phyloP scores from a whole-genome alignment of 331 rosid species.

The Acacia concinna region DNA sequence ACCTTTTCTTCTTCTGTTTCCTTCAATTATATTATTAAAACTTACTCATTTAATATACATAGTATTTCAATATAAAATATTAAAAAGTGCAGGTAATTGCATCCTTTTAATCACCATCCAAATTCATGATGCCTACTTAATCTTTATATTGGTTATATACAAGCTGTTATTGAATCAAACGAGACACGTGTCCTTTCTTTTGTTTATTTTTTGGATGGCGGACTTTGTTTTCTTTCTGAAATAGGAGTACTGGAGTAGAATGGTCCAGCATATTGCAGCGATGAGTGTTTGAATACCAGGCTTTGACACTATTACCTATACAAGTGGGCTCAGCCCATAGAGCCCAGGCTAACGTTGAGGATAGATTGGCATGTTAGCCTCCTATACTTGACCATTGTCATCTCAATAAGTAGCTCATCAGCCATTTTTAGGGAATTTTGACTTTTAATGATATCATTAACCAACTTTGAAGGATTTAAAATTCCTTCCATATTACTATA shows the following conservation, averaged over 20 bases:
- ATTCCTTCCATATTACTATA: too few species aligned
- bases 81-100: neutral
- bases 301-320: neutral
- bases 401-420: neutral
- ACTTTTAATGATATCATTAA: neutral
- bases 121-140: too few species aligned
- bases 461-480: neutral
- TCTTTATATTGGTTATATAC: too few species aligned
- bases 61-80: neutral
- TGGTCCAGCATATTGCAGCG: neutral
- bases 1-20: too few species aligned
- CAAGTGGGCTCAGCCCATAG: neutral
- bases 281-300: neutral
- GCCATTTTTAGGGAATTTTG: neutral
- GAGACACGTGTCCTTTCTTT: too few species aligned
- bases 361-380: neutral
- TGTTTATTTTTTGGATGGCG: too few species aligned
- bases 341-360: neutral
- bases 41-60: too few species aligned
- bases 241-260: too few species aligned
- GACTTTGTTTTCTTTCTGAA: too few species aligned
- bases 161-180: neutral
- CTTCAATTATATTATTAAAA: too few species aligned
- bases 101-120: neutral
- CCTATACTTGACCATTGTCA: neutral